phyloP scores from a whole-genome alignment of 1,284 basidiomycete genomes.

The Phlebopus sp. region DNA sequence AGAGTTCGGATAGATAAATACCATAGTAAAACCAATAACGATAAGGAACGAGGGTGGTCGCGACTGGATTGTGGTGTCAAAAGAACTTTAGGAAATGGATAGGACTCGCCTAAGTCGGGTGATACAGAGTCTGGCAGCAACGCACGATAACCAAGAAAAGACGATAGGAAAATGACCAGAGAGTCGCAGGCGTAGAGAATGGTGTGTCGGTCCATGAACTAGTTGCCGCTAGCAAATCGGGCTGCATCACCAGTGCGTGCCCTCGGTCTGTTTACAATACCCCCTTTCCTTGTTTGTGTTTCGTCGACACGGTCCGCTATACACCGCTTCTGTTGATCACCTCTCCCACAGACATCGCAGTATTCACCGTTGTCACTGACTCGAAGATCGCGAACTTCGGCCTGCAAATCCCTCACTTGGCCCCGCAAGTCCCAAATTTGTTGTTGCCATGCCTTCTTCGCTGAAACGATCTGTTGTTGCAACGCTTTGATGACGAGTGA shows the following conservation, averaged over 20 bases:
- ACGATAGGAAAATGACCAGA: constrained; percentile 9
- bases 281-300: constrained; percentile 27
- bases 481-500: constrained; percentile 49
- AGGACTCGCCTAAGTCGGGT: constrained; percentile 11
- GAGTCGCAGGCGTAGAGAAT: constrained; percentile 6
- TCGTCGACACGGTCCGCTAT: constrained; percentile 12
- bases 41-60: constrained; percentile 10
- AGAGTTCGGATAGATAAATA: constrained; percentile 5
- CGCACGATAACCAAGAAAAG: constrained; percentile 16
- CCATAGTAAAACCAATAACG: constrained; percentile 26
- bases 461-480: constrained; percentile 58
- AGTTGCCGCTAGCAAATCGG: constrained; percentile 56
- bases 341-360: constrained; percentile 63
- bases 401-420: constrained; percentile 67
- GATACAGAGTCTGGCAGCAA: constrained; percentile 8
- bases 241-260: constrained; percentile 60
- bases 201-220: constrained; percentile 13
- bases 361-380: constrained; percentile 39
- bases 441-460: constrained; percentile 63
- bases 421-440: constrained; percentile 74
- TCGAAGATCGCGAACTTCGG: constrained; percentile 59
- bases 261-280: constrained; percentile 66
- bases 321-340: constrained; percentile 25
- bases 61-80: background rate
- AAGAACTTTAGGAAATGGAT: constrained; percentile 9